phyloP scores from a whole-genome alignment of 2,329 filamentous ascomycete species.

The Albifimbria verrucaria region DNA sequence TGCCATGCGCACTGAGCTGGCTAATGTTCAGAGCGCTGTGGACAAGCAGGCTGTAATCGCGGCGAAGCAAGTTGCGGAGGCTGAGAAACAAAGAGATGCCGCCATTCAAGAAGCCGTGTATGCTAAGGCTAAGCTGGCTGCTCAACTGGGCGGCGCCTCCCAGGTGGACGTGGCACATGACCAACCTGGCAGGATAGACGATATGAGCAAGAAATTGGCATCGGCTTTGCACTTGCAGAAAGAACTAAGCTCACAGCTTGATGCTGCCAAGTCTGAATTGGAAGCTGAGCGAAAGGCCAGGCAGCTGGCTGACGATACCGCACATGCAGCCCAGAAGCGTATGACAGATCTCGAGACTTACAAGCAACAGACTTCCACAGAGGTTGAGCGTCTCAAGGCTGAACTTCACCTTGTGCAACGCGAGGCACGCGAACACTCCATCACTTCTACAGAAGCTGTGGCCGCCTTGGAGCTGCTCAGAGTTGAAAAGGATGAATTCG shows the following conservation, averaged over 20 bases:
- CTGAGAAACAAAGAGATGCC: conserved; percentile 89
- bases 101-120: conserved; percentile 96
- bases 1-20: conserved; percentile 84
- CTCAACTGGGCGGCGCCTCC: conserved; percentile 64
- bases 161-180: conserved; percentile 60
- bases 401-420: conserved; percentile 80
- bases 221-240: conserved; percentile 72
- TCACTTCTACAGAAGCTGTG: conserved; percentile 73
- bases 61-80: conserved; percentile 85
- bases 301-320: conserved; percentile 83
- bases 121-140: conserved; percentile 87
- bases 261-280: conserved; percentile 66
- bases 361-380: conserved; percentile 77
- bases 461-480: conserved; percentile 71
- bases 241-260: conserved; percentile 75
- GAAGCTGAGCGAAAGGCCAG: conserved; percentile 78
- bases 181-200: conserved; percentile 53
- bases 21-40: conserved; percentile 84
- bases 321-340: conserved; percentile 76
- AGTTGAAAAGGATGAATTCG: conserved; percentile 81
- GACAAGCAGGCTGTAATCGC: conserved; percentile 84
- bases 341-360: conserved; percentile 81
- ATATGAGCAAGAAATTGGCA: conserved; percentile 82
- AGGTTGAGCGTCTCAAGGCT: conserved; percentile 80
- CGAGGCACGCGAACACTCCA: conserved; percentile 74